phyloP scores from a whole-genome alignment of 2,329 filamentous ascomycete genomes.

The Thyridium curvatum region DNA sequence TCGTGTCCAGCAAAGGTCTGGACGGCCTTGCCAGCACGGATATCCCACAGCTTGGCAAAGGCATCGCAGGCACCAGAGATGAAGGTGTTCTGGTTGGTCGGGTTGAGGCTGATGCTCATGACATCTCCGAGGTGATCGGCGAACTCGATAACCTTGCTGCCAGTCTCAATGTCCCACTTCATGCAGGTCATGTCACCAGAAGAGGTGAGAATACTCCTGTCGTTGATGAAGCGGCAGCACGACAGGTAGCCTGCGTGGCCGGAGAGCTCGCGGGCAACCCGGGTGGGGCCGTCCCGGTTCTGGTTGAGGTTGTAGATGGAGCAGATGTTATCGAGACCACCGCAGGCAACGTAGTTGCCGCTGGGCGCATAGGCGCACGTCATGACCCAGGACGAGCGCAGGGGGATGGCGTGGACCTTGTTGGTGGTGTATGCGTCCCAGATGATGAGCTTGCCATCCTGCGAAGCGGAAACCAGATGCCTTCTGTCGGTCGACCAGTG shows the following conservation, averaged over 20 bases:
- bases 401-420: slow-evolving; percentile 96
- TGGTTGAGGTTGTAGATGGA: slow-evolving; percentile 99
- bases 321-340: slow-evolving; percentile 98
- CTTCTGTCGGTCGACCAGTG: slow-evolving; percentile 98
- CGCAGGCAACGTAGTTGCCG: slow-evolving; percentile 96
- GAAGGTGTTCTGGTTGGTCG: slow-evolving; percentile 98
- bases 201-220: slow-evolving; percentile 93
- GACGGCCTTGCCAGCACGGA: slow-evolving; percentile 93
- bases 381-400: slow-evolving; percentile 99
- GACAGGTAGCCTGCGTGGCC: slow-evolving; percentile 96
- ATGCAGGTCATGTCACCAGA: slow-evolving; percentile 99
- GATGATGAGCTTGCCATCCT: slow-evolving; percentile 99
- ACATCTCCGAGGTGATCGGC: slow-evolving; percentile 97
- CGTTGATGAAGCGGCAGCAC: slow-evolving; percentile 98
- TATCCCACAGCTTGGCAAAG: slow-evolving; percentile 98
- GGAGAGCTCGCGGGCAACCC: slow-evolving; percentile 90
- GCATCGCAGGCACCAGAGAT: slow-evolving; percentile 99
- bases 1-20: slow-evolving; percentile 98
- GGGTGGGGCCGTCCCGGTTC: slow-evolving; percentile 88
- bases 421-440: slow-evolving; percentile 99
- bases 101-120: slow-evolving; percentile 99
- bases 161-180: slow-evolving; percentile 99
- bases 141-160: slow-evolving; percentile 95
- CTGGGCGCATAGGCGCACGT: slow-evolving; percentile 98
- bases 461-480: slow-evolving; percentile 94